Evolutionary conservation across 805 yeast genomes (phyloP), one percentile per base, ranked within the genome.

Genomic region (Babjeviella inositovora): DNA sequence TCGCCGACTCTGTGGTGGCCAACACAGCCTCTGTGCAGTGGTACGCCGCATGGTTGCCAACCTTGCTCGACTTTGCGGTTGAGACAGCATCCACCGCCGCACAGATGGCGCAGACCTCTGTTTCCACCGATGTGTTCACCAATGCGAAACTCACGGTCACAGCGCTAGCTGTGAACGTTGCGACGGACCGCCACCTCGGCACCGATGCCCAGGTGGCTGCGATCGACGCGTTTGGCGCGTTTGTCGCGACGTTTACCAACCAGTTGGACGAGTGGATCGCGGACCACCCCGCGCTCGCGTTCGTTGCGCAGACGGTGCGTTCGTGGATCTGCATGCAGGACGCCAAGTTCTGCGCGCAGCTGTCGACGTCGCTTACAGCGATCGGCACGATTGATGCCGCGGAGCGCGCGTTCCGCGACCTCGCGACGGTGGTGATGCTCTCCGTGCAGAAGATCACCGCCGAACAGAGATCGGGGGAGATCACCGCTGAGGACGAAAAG

Each of bases 361-460:
- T 48, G 1, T 35, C 44, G 5, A 41, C 50, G 2, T 37, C 49
- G 3, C 19, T 45, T 11, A 17, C 31, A 5, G 23, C 27, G 5
- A 22, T 38, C n/a, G 20, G 24, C 22, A 13, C 28, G 11, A 28
- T 54, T 4, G 53, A 52, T 16, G 50, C 39, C 5, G 30, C 67
- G 20, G 82, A 76, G 31, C 22, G 26, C 3, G 34, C 49, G 2
- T 53, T 73, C 28, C 53, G 73, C 25, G 50, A 58, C 11, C 36
- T 77, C 3, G 55, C 71, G 4, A 64, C 64, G 10, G 58, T 74
- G 3, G 58, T 81, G 11, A 46, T 84, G 25, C 53, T 85, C 15
- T 60, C 74, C 1, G 61, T 77, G 33, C 96, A 85, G 45, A 63
- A 65, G 29, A 45, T 62, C 6, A 48, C 50, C 22, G 65, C 52